Percentiles rank a stretch among this genome's conserved stretches.
phyloP scores from a whole-genome alignment of 73 alveolate genomes.

The Stentor coeruleus region DNA sequence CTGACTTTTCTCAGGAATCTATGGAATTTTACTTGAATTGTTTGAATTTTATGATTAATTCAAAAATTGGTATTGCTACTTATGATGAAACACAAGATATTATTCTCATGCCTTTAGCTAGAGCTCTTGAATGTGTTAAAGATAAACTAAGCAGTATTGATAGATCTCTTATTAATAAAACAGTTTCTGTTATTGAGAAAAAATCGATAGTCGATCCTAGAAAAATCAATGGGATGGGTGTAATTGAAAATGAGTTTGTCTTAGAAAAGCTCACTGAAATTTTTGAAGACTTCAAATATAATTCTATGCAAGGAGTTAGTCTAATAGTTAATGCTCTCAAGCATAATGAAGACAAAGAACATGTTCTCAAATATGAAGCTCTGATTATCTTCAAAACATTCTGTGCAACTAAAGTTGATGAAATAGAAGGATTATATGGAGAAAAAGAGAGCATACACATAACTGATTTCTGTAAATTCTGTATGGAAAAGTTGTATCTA shows the following conservation, averaged over 20 bases:
- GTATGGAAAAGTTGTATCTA: not conserved
- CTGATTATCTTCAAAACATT: no score
- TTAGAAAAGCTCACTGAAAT: not conserved
- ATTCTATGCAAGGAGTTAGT: not conserved
- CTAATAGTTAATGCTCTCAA: not conserved
- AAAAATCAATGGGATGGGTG: not conserved
- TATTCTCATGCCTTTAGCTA: not conserved
- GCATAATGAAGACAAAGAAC: not conserved
- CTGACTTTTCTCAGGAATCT: not conserved
- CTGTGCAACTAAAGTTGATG: not conserved
- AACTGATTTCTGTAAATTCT: not conserved
- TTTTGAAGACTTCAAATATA: not conserved
- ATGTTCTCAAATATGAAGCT: not conserved
- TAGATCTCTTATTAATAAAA: no score
- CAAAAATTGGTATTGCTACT: not conserved
- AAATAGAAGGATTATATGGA: not conserved
- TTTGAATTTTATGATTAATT: not conserved
- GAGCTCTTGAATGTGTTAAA: conserved; percentile 17
- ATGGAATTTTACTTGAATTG: not conserved
- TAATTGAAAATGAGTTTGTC: not conserved
- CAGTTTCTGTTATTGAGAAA: not conserved
- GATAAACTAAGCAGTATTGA: not conserved
- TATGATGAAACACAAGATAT: conserved; percentile 1
- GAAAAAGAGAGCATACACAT: not conserved
- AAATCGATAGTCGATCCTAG: not conserved